These are phyloP conservation scores for Heritiera fomes DNA, from an alignment of 345 rosid genomes.

Conservation along the genomic window DNA sequence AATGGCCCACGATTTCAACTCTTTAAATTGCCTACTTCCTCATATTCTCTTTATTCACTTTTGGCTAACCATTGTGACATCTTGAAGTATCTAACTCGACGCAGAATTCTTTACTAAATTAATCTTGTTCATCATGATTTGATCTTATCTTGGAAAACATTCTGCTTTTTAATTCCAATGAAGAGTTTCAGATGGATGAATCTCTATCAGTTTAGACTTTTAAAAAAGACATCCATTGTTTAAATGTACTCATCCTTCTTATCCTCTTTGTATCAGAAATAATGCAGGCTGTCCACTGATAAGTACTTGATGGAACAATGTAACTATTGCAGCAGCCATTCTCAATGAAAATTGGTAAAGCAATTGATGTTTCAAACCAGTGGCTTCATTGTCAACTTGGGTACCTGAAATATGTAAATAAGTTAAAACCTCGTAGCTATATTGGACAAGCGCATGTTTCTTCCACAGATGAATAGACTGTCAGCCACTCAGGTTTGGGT, in stretches of 20 bases:
- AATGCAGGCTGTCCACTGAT: background rate
- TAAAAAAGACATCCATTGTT: background rate
- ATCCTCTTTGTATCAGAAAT: background rate
- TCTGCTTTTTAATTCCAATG: background rate
- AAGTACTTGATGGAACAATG: background rate
- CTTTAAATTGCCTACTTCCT: background rate
- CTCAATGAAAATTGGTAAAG: background rate
- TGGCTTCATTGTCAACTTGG: background rate
- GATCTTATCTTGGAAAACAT: background rate
- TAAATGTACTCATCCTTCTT: background rate
- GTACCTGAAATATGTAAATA: background rate
- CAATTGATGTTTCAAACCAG: background rate
- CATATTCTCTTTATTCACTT: background rate
- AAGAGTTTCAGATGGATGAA: background rate
- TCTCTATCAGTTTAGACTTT: background rate
- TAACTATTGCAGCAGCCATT: background rate
- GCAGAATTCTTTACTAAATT: background rate
- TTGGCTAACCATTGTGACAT: background rate
- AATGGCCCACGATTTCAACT: constrained; percentile 16
- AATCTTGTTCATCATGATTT: background rate
- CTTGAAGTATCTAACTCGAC: background rate
- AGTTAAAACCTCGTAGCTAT: background rate
- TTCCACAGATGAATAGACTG: background rate
- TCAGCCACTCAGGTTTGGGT: constrained; percentile 5
- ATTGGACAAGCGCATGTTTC: constrained; percentile 10